Evolutionary conservation across 768 basidiomycete genomes (phyloP).

Genomic region (Candolleomyces eurysporus): DNA sequence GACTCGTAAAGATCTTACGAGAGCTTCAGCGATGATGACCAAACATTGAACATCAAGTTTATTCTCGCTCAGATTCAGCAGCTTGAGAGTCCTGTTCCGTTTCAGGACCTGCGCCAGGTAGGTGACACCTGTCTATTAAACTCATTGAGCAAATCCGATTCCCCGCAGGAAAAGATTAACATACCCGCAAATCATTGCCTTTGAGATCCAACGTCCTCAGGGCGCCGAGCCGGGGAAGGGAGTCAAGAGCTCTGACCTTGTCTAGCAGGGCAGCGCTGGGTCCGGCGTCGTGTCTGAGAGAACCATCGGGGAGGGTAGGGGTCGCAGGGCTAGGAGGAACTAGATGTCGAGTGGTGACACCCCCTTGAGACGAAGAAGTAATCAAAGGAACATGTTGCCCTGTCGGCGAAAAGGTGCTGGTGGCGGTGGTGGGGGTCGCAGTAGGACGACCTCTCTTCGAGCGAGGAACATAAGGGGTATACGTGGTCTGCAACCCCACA

Average conservation of each 20-base stretch:
- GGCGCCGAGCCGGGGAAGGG: slow-evolving; percentile 79
- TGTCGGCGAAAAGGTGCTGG: slow-evolving; percentile 42
- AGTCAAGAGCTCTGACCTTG: slow-evolving; percentile 88
- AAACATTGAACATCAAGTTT: slow-evolving; percentile 84
- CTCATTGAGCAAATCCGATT: slow-evolving; percentile 6
- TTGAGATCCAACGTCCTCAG: slow-evolving; percentile 87
- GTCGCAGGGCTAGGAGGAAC: slow-evolving; percentile 20
- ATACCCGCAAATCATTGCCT: slow-evolving; percentile 87
- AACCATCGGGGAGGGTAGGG: slow-evolving; percentile 20
- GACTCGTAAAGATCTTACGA: slow-evolving; percentile 51
- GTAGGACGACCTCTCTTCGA: slow-evolving; percentile 44
- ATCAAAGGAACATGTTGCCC: slow-evolving; percentile 62
- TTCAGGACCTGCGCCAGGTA: slow-evolving; percentile 96
- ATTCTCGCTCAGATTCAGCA: slow-evolving; percentile 93
- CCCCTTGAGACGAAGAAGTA: slow-evolving; percentile 58
- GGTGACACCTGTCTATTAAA: slow-evolving; percentile 66
- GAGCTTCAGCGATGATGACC: slow-evolving; percentile 79
- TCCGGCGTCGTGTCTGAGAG: slow-evolving; percentile 34
- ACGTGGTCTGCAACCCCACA: slow-evolving; percentile 62
- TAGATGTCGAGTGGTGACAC: slow-evolving; percentile 46
- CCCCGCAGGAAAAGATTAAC: slow-evolving; percentile 24
- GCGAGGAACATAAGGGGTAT: slow-evolving; percentile 81
- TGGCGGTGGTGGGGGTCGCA: slow-evolving; percentile 31
- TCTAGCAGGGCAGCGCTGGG: slow-evolving; percentile 80
- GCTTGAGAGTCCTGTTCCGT: slow-evolving; percentile 91